Base-by-base conservation (phyloP, 2,329 filamentous ascomycete species). In the Aspergillus aculeatinus region DNA sequence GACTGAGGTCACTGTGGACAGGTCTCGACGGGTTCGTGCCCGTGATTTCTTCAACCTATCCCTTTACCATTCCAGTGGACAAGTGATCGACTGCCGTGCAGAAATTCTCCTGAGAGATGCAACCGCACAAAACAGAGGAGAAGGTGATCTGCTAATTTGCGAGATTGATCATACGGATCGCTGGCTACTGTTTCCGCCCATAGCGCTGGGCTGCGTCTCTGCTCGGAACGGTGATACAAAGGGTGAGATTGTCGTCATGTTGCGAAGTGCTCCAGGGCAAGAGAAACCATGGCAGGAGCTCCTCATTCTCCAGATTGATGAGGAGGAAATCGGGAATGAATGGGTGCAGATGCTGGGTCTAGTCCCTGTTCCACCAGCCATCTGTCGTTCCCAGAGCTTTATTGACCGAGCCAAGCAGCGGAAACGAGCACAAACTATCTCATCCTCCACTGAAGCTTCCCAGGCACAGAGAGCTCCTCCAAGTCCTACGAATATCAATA, bases 111-210 rank as follows among this genome's bases (percentile, higher is more conserved):
- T 94, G 65, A 87, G 95, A 70, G 94, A 98, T 71, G 91, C 91
- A 67, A 82, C 87, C 25, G 81, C 84, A n/a, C 84, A 85, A 52
- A 82, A 84, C 39, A 84, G 85, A 3, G 85, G 89, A 63, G 80
- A 85, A 52, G 92, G 94, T 6, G 95, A 99, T 74, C 74, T 99
- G n/a, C 84, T 99, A 23, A 89, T 99, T 59, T 93, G 94, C 66
- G 93, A 98, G 75, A 87, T 92, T n/a, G 92, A 92, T 49, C 84
- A 86, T 55, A 83, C 84, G 5, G 87, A 89, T 14, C 86, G 87
- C 56, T 98, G 92, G 87, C 83, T 99, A 4, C 83, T 99, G 0
- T 96, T 99, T 70, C 90, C 93, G n/a, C 94, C 95, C 1, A 82
- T 97, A n/a, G 82, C 88, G 19, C 82, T 86, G 64, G 81, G 83